Evolutionary conservation across 2,329 filamentous ascomycete genomes (phyloP), one percentile per base, ranked within the genome.

Genomic region (Aspergillus novoparasiticus): DNA sequence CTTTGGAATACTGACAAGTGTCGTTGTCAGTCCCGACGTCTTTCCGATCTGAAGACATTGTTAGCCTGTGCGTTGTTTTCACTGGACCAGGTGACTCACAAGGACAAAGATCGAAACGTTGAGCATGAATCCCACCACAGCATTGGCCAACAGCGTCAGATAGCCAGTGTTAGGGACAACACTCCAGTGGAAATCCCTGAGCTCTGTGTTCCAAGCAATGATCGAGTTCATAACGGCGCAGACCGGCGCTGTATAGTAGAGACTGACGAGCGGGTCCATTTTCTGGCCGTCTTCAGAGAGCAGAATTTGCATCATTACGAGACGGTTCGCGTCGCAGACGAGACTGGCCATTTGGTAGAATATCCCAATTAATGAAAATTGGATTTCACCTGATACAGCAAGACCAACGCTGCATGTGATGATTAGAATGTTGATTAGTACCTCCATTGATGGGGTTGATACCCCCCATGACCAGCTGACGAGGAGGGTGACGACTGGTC

Each of bases 401-500:
- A 97, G 91, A 68, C 96, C 84, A 71, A 97, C 93, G 82, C 94
- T 94, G 55, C 96, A 81, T 53, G 97, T 93, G 73, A 98, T 97
- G 76, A 94, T 86, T 36, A 92, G 94, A 65, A 97, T 93, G 75
- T 97, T 97, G 75, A 92, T 85, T 71, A 97, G 89, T 55, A 92
- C 90, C 81, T 88, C 92, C 66, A 94, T 74, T 80, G 92, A 94
- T 50, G 92, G 90, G 63, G 90, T 86, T 9, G 91, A 87, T 45
- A 96, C 87, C 59, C 92, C 91, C 71, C 97, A 87, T 51, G 85
- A 82, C 93, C 94, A 97, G 69, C 91, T 91, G 28, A 91, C 89
- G 68, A 97, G 81, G 46, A 98, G 88, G 57, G 97, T 93, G 53
- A 93, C 92, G 61, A 97, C 93, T 16, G 94, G 94, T n/a, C 91